These are phyloP conservation scores for Sugiyamaella grinbergsii DNA, from an alignment of 1,139 yeast species.

Conservation along the genomic window DNA sequence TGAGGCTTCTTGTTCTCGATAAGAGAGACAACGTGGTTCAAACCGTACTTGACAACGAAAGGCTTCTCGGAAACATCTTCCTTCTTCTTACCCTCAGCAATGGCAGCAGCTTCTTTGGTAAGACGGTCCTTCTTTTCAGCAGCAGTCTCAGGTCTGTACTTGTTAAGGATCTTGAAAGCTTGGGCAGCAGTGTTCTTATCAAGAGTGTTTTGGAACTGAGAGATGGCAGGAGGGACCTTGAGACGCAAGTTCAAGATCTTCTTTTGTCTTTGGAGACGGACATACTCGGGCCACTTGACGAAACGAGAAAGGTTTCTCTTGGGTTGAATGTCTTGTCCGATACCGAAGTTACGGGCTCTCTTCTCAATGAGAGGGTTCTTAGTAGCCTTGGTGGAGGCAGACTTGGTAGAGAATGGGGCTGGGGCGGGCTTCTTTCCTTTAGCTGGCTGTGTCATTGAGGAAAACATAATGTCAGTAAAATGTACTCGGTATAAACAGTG, in stretches of 20 bases:
- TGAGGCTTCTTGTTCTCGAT: conserved; percentile 98
- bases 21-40: conserved; percentile 96
- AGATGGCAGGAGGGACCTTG: conserved; percentile 97
- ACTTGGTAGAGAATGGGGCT: conserved; percentile 69
- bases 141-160: conserved; percentile 96
- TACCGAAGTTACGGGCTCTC: conserved; percentile 92
- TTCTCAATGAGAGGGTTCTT: conserved; percentile 81
- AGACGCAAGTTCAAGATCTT: conserved; percentile 91
- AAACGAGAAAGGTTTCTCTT: conserved; percentile 93
- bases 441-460: conserved; percentile 84
- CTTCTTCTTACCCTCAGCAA: conserved; percentile 95
- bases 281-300: conserved; percentile 98
- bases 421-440: conserved; percentile 81
- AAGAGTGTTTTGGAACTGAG: conserved; percentile 92
- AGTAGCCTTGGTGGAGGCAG: conserved; percentile 43
- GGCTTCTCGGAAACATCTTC: conserved; percentile 97
- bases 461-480: conserved; percentile 40
- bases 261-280: conserved; percentile 96
- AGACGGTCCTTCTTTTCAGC: conserved; percentile 99
- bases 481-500: conserved; percentile 19
- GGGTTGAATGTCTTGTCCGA: conserved; percentile 94
- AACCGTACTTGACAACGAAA: conserved; percentile 93
- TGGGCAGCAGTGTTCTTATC: conserved; percentile 99
- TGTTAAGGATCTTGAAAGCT: conserved; percentile 94
- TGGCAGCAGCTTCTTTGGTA: conserved; percentile 97